Evolutionary conservation across 169 alveolate species (phyloP).

Genomic region (Cryptosporidium meleagridis): DNA sequence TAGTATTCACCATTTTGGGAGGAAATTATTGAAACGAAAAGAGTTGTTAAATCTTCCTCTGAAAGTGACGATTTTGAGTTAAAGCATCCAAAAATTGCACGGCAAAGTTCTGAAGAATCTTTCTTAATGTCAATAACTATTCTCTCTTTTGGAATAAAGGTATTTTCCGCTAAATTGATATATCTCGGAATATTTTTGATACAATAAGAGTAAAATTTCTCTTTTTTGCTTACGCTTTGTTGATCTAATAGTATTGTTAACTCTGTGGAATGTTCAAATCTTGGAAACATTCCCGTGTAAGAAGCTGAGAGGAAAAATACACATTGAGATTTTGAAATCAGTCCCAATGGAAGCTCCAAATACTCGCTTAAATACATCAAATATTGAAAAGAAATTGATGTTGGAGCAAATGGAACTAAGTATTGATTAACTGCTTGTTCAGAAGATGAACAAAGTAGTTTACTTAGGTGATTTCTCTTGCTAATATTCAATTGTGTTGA

Average conservation of each 20-base stretch:
- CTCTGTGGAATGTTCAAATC: conserved; percentile 28
- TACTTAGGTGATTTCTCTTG: conserved; percentile 10
- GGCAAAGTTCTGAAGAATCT: conserved; percentile 40
- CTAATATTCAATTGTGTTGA: neutral
- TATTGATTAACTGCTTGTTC: conserved; percentile 35
- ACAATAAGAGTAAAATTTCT: neutral
- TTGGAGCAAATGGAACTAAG: conserved; percentile 37
- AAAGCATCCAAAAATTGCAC: conserved; percentile 35
- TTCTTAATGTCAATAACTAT: neutral
- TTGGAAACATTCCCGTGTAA: conserved; percentile 70
- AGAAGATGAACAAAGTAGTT: conserved; percentile 13
- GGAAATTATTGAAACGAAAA: conserved; percentile 17
- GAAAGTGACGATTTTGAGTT: neutral
- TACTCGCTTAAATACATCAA: conserved; percentile 50
- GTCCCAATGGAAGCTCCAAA: conserved; percentile 41
- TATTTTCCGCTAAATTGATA: conserved; percentile 40
- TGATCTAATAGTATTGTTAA: conserved; percentile 33
- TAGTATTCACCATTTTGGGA: neutral
- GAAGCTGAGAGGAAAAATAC: conserved; percentile 58
- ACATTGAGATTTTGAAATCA: conserved; percentile 32
- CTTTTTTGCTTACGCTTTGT: neutral
- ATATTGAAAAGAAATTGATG: conserved; percentile 42
- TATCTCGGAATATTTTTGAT: conserved; percentile 21
- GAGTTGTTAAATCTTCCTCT: conserved; percentile 25
- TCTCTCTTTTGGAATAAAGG: conserved; percentile 27